phyloP scores from a whole-genome alignment of 31 red algal species.

The Odonthalia washingtoniensis region DNA sequence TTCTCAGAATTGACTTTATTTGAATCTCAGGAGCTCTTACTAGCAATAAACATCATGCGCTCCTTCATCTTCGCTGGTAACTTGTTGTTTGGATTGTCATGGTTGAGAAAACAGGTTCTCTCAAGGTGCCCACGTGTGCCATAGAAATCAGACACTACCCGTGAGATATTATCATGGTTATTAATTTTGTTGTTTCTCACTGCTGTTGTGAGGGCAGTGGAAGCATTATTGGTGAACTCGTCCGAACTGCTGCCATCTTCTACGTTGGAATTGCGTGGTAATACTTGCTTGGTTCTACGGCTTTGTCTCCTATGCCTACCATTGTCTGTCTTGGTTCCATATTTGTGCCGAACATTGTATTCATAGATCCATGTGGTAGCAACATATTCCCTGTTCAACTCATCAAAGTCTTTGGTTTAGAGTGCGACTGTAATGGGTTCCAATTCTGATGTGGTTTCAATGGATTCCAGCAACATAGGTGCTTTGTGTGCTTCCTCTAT shows the following conservation, averaged over 20 bases:
- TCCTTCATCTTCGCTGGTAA: too few species aligned
- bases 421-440: constrained; percentile 22
- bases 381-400: constrained; percentile 23
- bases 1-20: too few species aligned
- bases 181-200: too few species aligned
- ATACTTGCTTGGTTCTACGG: neutral
- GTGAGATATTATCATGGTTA: too few species aligned
- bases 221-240: neutral
- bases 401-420: constrained; percentile 1
- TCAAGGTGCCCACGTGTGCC: too few species aligned
- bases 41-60: too few species aligned
- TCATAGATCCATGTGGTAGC: constrained; percentile 31
- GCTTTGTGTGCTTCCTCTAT: constrained; percentile 37
- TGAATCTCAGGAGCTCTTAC: too few species aligned
- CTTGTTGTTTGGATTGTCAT: too few species aligned
- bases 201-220: too few species aligned
- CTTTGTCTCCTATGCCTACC: neutral
- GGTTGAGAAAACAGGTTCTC: too few species aligned
- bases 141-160: too few species aligned
- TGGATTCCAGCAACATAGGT: constrained; percentile 32
- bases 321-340: neutral
- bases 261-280: neutral
- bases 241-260: constrained; percentile 14
- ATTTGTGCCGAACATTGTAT: constrained; percentile 16
- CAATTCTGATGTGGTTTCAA: constrained; percentile 9